Evolutionary conservation across 2,329 filamentous ascomycete genomes (phyloP).

Genomic region (Tolypocladium capitatum): DNA sequence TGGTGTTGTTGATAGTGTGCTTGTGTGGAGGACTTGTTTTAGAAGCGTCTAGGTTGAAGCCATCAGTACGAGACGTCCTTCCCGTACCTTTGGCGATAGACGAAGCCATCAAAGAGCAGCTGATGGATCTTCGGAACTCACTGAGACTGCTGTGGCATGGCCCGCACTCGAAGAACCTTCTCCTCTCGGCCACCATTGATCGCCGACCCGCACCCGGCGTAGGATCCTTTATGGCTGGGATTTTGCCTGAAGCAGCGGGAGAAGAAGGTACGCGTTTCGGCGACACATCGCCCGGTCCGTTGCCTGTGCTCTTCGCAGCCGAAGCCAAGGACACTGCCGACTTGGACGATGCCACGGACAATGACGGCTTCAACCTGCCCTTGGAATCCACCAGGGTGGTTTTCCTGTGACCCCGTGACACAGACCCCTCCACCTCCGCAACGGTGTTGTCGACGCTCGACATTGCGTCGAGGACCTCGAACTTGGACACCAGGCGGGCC

Average conservation of each 20-base stretch:
- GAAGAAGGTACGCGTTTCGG: neutral
- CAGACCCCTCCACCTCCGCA: neutral
- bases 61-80: neutral
- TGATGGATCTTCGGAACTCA: neutral
- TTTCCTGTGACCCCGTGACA: neutral
- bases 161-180: conserved; percentile 10
- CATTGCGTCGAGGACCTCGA: conserved; percentile 16
- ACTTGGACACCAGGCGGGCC: conserved; percentile 21
- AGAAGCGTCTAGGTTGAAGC: neutral
- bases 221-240: neutral
- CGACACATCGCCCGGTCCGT: neutral
- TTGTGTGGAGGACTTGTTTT: neutral
- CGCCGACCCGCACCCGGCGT: neutral
- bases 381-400: neutral
- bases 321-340: neutral
- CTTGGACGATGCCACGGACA: neutral
- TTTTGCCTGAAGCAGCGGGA: neutral
- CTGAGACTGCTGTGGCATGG: neutral
- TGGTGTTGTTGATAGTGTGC: no score
- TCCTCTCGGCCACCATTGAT: conserved; percentile 12
- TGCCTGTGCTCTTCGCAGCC: neutral
- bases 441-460: neutral
- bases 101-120: neutral
- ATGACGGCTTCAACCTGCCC: neutral
- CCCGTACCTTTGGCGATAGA: no score